Percentiles rank a stretch among this genome's conserved stretches.
These are phyloP conservation scores for Ichthyophthirius multifiliis DNA, from an alignment of 169 alveolate species.

Conservation along the genomic window DNA sequence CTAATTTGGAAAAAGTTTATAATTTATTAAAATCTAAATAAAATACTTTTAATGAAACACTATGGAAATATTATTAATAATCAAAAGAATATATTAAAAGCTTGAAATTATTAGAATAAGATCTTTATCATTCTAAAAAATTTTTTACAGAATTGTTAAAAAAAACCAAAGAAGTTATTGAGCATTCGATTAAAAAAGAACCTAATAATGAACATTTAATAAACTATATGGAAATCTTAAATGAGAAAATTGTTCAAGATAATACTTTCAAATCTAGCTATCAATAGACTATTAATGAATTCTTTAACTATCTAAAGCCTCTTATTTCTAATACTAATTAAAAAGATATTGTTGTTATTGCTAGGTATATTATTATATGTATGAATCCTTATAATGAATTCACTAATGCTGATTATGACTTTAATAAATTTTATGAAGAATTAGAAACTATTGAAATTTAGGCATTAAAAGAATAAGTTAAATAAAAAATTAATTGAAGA, in stretches of 20 bases:
- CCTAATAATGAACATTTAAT: neutral
- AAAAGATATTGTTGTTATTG: neutral
- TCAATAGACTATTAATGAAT: neutral
- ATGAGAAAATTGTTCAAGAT: neutral
- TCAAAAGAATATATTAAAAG: neutral
- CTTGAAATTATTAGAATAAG: neutral
- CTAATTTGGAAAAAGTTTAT: neutral
- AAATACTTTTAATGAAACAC: neutral
- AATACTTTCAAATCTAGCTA: neutral
- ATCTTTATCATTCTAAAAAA: neutral
- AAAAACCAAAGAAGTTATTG: neutral
- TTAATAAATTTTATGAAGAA: conserved; percentile 11
- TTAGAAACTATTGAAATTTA: neutral
- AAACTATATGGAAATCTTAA: neutral
- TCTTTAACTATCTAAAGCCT: neutral
- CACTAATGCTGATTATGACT: neutral
- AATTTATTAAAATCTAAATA: neutral
- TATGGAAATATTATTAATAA: neutral
- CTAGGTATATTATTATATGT: neutral
- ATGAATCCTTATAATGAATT: conserved; percentile 8
- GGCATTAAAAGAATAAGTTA: too few relatives aligned
- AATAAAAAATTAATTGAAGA: too few relatives aligned
- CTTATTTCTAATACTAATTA: neutral
- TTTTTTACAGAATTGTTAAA: conserved; percentile 7
- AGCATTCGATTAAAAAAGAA: neutral